Evolutionary conservation across 2,329 filamentous ascomycete species (phyloP).

Genomic region (Paecilomyces sp.): DNA sequence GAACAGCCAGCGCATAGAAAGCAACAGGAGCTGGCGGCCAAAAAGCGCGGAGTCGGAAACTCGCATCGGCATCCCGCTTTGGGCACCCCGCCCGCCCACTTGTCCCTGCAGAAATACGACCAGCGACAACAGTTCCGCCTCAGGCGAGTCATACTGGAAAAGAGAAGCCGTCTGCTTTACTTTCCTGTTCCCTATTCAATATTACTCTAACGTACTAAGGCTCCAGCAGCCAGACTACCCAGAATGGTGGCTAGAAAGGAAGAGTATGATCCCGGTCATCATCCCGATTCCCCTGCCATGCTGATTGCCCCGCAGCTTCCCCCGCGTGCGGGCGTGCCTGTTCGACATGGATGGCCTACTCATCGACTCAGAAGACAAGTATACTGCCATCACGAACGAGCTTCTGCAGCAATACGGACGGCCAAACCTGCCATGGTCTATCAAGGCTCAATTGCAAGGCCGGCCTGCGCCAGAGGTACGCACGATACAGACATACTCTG

Average conservation of each 20-base stretch:
- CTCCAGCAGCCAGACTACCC: not conserved
- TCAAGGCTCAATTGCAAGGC: constrained; percentile 83
- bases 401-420: constrained; percentile 69
- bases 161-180: not conserved
- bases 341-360: constrained; percentile 99
- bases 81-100: not conserved
- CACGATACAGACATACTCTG: constrained; percentile 1
- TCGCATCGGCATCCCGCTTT: not conserved
- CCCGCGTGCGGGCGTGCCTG: constrained; percentile 78
- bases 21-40: not conserved
- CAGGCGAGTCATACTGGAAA: not conserved
- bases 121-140: not conserved
- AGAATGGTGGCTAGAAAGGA: constrained; percentile 6
- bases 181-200: not conserved
- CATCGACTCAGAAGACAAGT: constrained; percentile 86
- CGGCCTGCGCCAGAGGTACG: constrained; percentile 50
- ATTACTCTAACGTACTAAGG: not conserved
- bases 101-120: not conserved
- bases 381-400: constrained; percentile 75
- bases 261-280: not conserved
- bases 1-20: not conserved
- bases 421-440: constrained; percentile 76
- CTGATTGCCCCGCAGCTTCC: constrained; percentile 49
- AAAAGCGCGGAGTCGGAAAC: constrained; percentile 2
- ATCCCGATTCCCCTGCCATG: not conserved